A percentile compares a stretch with the other conserved stretches of the same genome.
Evolutionary conservation across 2,329 filamentous ascomycete species (phyloP).

Genomic region (Cladobotryum protrusum): DNA sequence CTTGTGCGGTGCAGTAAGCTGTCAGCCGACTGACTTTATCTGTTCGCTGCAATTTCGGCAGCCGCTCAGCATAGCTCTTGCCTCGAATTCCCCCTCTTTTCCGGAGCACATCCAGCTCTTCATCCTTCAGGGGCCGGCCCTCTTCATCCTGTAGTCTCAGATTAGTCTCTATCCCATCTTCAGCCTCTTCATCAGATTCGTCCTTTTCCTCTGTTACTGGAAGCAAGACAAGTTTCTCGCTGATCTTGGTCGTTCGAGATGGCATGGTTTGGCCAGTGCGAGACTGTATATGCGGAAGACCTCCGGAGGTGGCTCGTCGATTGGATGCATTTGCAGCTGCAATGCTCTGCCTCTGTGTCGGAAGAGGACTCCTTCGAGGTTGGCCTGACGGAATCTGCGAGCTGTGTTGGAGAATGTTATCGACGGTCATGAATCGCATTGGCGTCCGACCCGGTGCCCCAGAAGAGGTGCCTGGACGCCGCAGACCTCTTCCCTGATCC

Average conservation of each 20-base stretch:
- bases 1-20: constrained; percentile 92
- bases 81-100: constrained; percentile 57
- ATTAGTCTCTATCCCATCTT: constrained; percentile 51
- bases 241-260: constrained; percentile 85
- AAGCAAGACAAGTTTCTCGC: constrained; percentile 91
- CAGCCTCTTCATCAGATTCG: constrained; percentile 17
- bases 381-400: constrained; percentile 95
- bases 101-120: constrained; percentile 58
- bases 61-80: constrained; percentile 89
- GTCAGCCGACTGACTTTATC: constrained; percentile 87
- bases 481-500: constrained; percentile 25
- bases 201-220: constrained; percentile 69
- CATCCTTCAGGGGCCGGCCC: constrained; percentile 58
- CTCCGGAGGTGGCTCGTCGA: constrained; percentile 29
- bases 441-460: constrained; percentile 31
- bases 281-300: constrained; percentile 34
- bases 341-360: constrained; percentile 29
- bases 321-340: constrained; percentile 13
- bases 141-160: constrained; percentile 49
- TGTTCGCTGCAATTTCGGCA: constrained; percentile 80
- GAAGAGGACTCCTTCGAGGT: constrained; percentile 63
- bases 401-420: constrained; percentile 89
- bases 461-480: constrained; percentile 28
- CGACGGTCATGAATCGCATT: constrained; percentile 80
- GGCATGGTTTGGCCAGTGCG: constrained; percentile 59